Evolutionary conservation across 306 rosid genomes (phyloP), one percentile per base, ranked within the genome.

Genomic region (Pterocarpus macrocarpus): DNA sequence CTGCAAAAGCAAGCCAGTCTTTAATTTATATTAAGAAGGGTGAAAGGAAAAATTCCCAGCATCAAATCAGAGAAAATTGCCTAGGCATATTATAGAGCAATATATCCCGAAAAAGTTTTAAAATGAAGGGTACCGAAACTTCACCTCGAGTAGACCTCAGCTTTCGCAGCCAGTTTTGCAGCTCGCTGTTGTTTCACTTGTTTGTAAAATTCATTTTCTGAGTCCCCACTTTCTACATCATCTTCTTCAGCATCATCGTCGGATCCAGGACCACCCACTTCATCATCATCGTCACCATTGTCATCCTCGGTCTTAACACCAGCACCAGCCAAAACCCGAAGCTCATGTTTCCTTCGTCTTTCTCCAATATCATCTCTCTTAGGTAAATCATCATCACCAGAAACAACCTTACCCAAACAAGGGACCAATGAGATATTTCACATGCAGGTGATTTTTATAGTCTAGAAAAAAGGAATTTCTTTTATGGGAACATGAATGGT

Each of bases 331-430:
- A 91, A 61, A 81, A 91, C 97, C 76, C 76, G 84, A 39, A 83
- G 82, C 81, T 92, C 97, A 79, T 85, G 85, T 75, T 82, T 90
- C 83, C 89, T 84, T 69, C 97, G 86, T 76, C 92, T 90, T 88
- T 91, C 94, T 12, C 95, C 89, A 81, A 92, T 78, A 77, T 84
- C 91, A 72, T 95, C 97, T 79, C 90, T 89, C 84, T 70, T 80
- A n/a, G 97, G 98, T 75, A 95, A 78, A 86, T 95, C 98, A 83
- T 92, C 97, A 84, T 92, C 97, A 34, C 98, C 98, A 84, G 97
- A 95, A 65, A 90, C 65, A 73, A 85, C 94, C 98, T 94, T 82
- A 68, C 56, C 75, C 66, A 59, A 70, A 41, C 74, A 78, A 69
- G 33, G 69, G 36, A 75, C 13, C 69, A 50, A 59, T 30, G 41